Conservation (phyloP, 1,139 yeast species). For the Candida sp. region DNA sequence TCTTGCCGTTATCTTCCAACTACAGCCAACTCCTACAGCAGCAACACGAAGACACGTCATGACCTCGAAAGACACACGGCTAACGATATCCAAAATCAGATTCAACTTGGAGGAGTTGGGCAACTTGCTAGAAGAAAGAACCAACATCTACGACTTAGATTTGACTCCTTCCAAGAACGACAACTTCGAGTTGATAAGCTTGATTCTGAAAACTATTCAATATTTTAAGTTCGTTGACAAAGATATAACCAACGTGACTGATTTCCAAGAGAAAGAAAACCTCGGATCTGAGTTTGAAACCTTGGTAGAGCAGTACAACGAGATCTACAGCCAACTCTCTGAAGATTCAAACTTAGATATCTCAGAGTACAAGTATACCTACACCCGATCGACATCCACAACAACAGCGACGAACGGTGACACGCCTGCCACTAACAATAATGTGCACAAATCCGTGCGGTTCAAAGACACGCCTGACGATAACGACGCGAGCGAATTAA, state of each 20-base stretch:
- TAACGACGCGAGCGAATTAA: constrained; percentile 23
- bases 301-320: constrained; percentile 24
- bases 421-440: constrained; percentile 6
- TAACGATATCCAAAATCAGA: constrained; percentile 18
- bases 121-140: constrained; percentile 53
- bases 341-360: constrained; percentile 36
- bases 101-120: constrained; percentile 38
- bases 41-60: background rate
- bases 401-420: background rate
- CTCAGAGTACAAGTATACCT: constrained; percentile 36
- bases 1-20: background rate
- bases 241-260: constrained; percentile 25
- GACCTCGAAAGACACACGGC: constrained; percentile 17
- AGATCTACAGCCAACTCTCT: constrained; percentile 22
- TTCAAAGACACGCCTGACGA: constrained; percentile 48
- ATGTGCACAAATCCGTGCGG: constrained; percentile 49
- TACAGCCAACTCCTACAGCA: no score
- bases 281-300: constrained; percentile 19
- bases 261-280: constrained; percentile 6
- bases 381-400: constrained; percentile 10
- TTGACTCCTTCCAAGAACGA: constrained; percentile 58
- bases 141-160: constrained; percentile 46
- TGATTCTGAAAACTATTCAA: constrained; percentile 39
- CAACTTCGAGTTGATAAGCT: constrained; percentile 52
- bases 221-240: constrained; percentile 33